phyloP scores from a whole-genome alignment of 2,329 filamentous ascomycete species.

The Alternaria arbusti region DNA sequence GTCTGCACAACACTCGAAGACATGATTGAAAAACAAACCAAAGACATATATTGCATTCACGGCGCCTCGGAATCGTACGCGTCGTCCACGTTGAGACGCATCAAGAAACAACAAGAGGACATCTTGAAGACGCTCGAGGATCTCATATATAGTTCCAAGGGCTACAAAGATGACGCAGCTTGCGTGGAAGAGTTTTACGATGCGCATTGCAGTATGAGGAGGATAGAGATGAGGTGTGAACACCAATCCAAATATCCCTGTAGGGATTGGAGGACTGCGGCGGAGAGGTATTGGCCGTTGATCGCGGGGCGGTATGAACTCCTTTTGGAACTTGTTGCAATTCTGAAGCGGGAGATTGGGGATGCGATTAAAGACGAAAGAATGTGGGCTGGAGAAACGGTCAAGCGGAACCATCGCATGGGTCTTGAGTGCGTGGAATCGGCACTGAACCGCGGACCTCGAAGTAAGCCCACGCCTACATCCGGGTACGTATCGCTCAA shows the following conservation, averaged over 20 bases:
- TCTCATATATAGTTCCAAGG: background rate
- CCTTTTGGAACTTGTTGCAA: background rate
- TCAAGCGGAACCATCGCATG: background rate
- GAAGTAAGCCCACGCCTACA: background rate
- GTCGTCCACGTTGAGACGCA: background rate
- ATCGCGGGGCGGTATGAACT: background rate
- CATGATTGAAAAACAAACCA: background rate
- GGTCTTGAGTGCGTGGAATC: background rate
- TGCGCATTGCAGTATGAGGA: background rate
- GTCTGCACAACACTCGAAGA: background rate
- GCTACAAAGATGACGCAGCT: background rate
- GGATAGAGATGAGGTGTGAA: background rate
- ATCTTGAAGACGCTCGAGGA: background rate
- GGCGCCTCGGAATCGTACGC: background rate
- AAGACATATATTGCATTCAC: background rate
- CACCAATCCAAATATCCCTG: background rate
- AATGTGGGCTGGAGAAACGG: background rate
- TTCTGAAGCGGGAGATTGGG: background rate
- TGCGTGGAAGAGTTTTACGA: background rate
- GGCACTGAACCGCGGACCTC: background rate
- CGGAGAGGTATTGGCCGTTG: background rate
- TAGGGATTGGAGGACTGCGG: background rate
- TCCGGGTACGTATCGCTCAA: accelerated
- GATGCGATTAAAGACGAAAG: background rate
- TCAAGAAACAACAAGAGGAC: background rate